A percentile compares a stretch with the other conserved stretches of the same genome.
Evolutionary conservation across 2,329 filamentous ascomycete species (phyloP).

Genomic region (Xylariaceae sp.): DNA sequence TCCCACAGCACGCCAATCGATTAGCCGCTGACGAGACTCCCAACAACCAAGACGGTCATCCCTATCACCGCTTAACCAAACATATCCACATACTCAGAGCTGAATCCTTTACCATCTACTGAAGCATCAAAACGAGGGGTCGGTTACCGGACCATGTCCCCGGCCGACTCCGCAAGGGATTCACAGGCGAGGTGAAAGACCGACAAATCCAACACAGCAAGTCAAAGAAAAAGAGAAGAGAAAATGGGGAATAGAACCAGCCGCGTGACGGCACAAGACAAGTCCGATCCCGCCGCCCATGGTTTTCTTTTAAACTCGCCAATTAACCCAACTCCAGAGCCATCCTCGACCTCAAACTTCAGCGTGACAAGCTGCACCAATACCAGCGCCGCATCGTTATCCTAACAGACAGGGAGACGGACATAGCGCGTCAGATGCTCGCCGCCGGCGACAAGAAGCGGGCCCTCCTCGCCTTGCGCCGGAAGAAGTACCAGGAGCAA

Average conservation of each 20-base stretch:
- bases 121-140: neutral
- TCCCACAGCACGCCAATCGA: neutral
- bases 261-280: constrained; percentile 71
- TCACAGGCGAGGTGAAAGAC: constrained; percentile 28
- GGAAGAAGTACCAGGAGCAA: constrained; percentile 96
- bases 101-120: neutral
- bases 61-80: neutral
- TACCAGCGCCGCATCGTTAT: constrained; percentile 88
- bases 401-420: constrained; percentile 82
- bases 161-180: constrained; percentile 27
- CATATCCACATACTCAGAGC: neutral
- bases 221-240: constrained; percentile 9
- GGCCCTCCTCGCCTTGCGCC: constrained; percentile 80
- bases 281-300: constrained; percentile 49
- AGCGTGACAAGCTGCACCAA: constrained; percentile 94
- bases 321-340: constrained; percentile 54
- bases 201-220: neutral
- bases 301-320: neutral
- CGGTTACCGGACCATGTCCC: constrained; percentile 25
- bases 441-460: constrained; percentile 72
- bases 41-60: neutral
- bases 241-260: constrained; percentile 54
- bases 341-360: constrained; percentile 94
- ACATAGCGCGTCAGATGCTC: constrained; percentile 78
- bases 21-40: constrained; percentile 12